A percentile compares a stretch with the other conserved stretches of the same genome.
Conservation (phyloP, 495 filamentous ascomycete species). For the Astrothelium macrocarpum region DNA sequence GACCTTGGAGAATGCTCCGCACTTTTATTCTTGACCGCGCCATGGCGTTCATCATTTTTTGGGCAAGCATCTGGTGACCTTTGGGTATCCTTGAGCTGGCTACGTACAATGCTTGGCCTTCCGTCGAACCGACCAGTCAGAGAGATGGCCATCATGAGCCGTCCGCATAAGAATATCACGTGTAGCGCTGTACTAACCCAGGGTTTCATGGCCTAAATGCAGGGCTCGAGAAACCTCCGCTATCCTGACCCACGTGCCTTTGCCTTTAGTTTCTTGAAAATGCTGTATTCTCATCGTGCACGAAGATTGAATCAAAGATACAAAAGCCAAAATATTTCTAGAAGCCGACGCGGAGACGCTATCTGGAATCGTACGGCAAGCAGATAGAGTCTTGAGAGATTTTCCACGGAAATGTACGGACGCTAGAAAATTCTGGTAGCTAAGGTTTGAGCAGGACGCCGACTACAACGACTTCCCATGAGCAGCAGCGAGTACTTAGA, state of each 20-base stretch:
- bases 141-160: neutral
- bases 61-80: slow-evolving; percentile 4
- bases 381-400: neutral
- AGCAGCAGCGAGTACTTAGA: no score
- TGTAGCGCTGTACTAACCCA: neutral
- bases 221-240: neutral
- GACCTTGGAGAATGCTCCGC: no score
- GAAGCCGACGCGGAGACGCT: neutral
- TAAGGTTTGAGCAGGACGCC: neutral
- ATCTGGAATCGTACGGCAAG: neutral
- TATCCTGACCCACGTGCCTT: neutral
- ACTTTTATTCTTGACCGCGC: no score
- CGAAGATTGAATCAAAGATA: no score
- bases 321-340: no score
- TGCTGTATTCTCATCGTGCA: no score
- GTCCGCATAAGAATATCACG: neutral
- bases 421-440: neutral
- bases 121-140: neutral
- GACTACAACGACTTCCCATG: no score
- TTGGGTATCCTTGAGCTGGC: neutral
- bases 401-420: neutral
- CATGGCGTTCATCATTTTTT: neutral
- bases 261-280: no score
- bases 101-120: neutral
- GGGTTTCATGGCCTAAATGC: neutral